Conservation (phyloP, 75 land plant species). For the Picea glauca region DNA sequence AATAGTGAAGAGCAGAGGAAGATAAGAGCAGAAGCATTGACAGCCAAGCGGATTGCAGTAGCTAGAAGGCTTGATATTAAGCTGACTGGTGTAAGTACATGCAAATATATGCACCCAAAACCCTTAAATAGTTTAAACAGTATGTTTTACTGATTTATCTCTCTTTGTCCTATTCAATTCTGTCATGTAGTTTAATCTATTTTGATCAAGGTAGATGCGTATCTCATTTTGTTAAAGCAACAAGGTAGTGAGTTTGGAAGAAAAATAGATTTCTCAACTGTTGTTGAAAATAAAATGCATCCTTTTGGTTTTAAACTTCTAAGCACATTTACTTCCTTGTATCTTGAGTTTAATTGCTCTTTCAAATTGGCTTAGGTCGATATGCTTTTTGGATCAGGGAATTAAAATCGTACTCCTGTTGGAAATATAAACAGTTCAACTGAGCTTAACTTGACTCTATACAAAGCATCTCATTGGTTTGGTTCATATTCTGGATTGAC, state of each 20-base stretch:
- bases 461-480: conserved; percentile 2
- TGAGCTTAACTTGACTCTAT: background rate
- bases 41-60: conserved; percentile 10
- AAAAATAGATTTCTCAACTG: background rate
- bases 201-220: background rate
- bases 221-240: background rate
- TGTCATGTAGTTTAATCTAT: background rate
- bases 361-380: background rate
- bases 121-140: background rate
- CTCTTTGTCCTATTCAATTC: background rate
- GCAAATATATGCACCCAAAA: background rate
- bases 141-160: background rate
- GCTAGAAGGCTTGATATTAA: conserved; percentile 17
- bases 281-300: background rate
- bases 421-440: background rate
- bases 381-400: background rate
- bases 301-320: background rate
- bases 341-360: background rate
- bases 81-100: conserved; percentile 22
- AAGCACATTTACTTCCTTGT: conserved; percentile 2
- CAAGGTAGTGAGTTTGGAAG: conserved; percentile 7
- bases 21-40: conserved; percentile 11
- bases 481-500: background rate
- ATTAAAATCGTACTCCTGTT: background rate
- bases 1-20: conserved; percentile 28